phyloP scores from a whole-genome alignment of 148 eudicot species.

The Arctostaphylos glauca region DNA sequence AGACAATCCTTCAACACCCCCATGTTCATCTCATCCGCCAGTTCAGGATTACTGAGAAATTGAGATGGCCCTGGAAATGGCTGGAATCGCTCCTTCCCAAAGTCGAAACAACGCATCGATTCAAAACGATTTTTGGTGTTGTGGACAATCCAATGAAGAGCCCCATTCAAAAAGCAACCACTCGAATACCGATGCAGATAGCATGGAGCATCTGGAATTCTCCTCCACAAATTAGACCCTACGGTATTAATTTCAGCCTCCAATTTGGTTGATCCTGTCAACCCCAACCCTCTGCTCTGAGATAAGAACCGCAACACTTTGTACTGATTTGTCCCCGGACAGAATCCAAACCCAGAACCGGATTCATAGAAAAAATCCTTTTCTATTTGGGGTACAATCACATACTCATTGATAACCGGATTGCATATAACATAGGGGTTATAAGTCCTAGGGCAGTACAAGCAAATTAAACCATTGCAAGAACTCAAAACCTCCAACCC shows the following conservation, averaged over 20 bases:
- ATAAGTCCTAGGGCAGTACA: conserved; percentile 20
- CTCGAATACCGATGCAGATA: conserved; percentile 28
- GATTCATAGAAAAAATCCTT: conserved; percentile 10
- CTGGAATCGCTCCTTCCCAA: conserved; percentile 32
- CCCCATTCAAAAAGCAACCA: conserved; percentile 30
- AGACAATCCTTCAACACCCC: conserved; percentile 30
- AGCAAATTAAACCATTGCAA: conserved; percentile 45
- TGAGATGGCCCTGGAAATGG: conserved; percentile 29
- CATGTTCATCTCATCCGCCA: conserved; percentile 33
- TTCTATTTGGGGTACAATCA: conserved; percentile 22
- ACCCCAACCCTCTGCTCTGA: not conserved
- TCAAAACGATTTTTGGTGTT: not conserved
- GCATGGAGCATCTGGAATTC: conserved; percentile 23
- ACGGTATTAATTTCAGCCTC: conserved; percentile 27
- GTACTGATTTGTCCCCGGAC: conserved; percentile 22
- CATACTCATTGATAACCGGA: conserved; percentile 33
- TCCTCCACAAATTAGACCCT: conserved; percentile 31
- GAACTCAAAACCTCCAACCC: conserved; percentile 18
- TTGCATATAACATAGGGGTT: conserved; percentile 37
- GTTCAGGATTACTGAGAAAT: not conserved
- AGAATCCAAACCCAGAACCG: conserved; percentile 37
- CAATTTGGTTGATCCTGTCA: not conserved
- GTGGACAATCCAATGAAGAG: conserved; percentile 38
- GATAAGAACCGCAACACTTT: conserved; percentile 23
- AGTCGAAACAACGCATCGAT: conserved; percentile 34